Evolutionary conservation across 2,329 filamentous ascomycete species (phyloP).

Genomic region (Colletotrichum nymphaeae): DNA sequence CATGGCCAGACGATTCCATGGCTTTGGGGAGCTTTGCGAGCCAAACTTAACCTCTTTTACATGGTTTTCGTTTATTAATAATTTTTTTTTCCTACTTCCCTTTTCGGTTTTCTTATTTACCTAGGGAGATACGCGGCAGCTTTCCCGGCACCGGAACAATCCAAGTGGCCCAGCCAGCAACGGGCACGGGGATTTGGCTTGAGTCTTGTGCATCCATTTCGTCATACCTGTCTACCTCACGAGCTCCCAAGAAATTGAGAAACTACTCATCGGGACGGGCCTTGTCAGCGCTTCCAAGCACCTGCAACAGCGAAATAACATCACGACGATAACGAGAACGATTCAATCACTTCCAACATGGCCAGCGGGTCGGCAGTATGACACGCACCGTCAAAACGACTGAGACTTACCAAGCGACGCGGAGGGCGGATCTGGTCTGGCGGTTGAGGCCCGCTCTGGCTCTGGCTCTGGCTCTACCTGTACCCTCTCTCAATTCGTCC

Average conservation of each 20-base stretch:
- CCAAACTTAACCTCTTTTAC: conserved; percentile 4
- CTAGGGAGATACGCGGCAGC: background rate
- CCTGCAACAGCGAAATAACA: background rate
- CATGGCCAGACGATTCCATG: conserved; percentile 30
- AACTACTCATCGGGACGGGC: background rate
- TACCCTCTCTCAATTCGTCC: conserved; percentile 32
- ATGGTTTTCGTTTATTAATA: background rate
- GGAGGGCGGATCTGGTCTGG: conserved; percentile 31
- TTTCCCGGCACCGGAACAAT: conserved; percentile 8
- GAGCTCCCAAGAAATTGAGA: background rate
- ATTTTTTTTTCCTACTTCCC: no score
- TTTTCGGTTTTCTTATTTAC: background rate
- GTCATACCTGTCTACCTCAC: conserved; percentile 13
- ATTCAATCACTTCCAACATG: conserved; percentile 9
- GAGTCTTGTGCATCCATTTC: conserved; percentile 18
- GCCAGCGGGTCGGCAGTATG: conserved; percentile 34
- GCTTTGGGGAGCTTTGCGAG: conserved; percentile 17
- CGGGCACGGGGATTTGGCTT: background rate
- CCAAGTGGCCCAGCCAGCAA: background rate
- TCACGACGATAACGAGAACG: background rate
- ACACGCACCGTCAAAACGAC: conserved; percentile 18
- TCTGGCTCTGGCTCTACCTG: conserved; percentile 14
- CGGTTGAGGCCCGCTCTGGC: conserved; percentile 29
- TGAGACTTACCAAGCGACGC: conserved; percentile 28
- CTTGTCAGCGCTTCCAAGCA: background rate